phyloP scores from a whole-genome alignment of 2,329 filamentous ascomycete genomes.

The Cladosporium sp. region DNA sequence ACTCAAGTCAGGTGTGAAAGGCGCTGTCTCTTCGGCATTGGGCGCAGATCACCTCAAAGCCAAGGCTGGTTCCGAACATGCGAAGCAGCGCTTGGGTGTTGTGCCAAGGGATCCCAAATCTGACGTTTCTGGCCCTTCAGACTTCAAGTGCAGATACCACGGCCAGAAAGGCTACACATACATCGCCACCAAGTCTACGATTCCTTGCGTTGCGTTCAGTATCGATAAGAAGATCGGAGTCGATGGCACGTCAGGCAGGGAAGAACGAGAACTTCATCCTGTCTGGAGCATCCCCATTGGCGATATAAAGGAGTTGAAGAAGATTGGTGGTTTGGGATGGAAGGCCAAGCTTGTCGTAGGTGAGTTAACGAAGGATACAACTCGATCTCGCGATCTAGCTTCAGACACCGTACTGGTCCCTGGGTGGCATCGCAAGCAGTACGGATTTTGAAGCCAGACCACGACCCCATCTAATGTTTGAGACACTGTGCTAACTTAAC shows the following conservation, averaged over 20 bases:
- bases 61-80: slow-evolving; percentile 60
- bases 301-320: slow-evolving; percentile 73
- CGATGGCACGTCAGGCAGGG: slow-evolving; percentile 43
- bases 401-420: too few species aligned
- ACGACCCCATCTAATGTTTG: too few species aligned
- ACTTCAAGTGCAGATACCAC: slow-evolving; percentile 72
- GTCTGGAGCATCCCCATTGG: slow-evolving; percentile 70
- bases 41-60: slow-evolving; percentile 73
- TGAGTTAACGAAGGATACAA: too few species aligned
- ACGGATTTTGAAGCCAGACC: too few species aligned
- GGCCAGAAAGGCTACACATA: slow-evolving; percentile 74
- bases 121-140: slow-evolving; percentile 63
- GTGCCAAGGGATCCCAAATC: slow-evolving; percentile 54
- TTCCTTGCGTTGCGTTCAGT: slow-evolving; percentile 68
- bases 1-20: slow-evolving; percentile 70
- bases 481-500: too few species aligned
- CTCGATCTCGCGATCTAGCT: too few species aligned
- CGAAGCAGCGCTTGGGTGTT: slow-evolving; percentile 71
- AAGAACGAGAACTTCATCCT: slow-evolving; percentile 58
- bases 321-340: slow-evolving; percentile 80
- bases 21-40: slow-evolving; percentile 70
- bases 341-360: slow-evolving; percentile 76
- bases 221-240: slow-evolving; percentile 49
- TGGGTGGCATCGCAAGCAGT: too few species aligned
- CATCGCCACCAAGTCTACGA: slow-evolving; percentile 66